Base-by-base conservation (phyloP, 164 flowering plant species). In the Kingdonia uniflora region DNA sequence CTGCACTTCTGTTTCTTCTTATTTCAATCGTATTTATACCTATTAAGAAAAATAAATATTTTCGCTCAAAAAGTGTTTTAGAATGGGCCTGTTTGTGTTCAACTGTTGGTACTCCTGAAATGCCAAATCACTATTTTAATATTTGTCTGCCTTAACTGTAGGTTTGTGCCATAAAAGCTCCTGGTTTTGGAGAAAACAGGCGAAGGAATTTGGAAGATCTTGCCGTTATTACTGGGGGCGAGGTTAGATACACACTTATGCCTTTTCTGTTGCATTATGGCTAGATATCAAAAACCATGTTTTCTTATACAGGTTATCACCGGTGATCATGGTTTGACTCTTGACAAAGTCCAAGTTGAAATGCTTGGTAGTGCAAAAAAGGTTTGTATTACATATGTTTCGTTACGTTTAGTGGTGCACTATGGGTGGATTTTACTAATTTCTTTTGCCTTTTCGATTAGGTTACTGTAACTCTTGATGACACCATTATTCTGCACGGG, bases 111-210 rank as follows among this genome's bases (percentile, higher is more conserved):
- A 16, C 49, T 19, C 12, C 22, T 29, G 4, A 48, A 48, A 11
- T 48, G 16, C 7, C 24, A 21, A 23, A 13, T 22, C 6, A 10
- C n/a, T 20, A 22, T 25, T 20, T 12, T 15, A 22, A 20, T 15
- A 6, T 26, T 44, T 63, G n/a, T 67, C 47, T 57, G 14, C 52
- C 21, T 26, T 56, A 20, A 39, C 13, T 57, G 42, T 55, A 87
- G 90, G 88, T 85, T 35, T 85, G 91, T 77, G 94, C 96, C 49
- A 69, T 88, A 26, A 88, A 88, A 67, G 76, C 96, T 71, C 96
- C 96, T 62, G 91, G 96, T 55, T 88, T 88, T 77, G 96, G 96
- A 54, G 94, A 88, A 24, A 88, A 68, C 56, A 81, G 88, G 68
- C 76, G 71, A 66, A 86, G 84, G 23, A 81, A 76, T 65, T 65